Base-by-base conservation (phyloP, 208 protist species). In the Vickermania ingenoplastis region DNA sequence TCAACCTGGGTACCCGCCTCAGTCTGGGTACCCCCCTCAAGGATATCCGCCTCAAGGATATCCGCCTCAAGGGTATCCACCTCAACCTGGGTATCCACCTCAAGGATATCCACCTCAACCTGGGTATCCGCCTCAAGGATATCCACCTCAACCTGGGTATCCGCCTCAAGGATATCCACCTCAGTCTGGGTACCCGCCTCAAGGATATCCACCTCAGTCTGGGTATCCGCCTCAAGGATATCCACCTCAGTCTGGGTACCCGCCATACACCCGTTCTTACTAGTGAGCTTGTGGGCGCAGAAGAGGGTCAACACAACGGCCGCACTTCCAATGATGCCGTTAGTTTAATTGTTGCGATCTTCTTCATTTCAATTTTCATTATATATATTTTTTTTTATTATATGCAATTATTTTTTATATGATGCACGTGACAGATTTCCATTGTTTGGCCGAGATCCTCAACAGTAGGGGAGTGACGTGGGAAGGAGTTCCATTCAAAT, bases 21-120 rank as follows among this genome's bases (percentile, higher is more conserved):
- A 71, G 31, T 7, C 3, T 25, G 31, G 51, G 26, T 60, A 59
- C 27, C 36, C 45, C 2, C 51, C 60, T 17, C 62, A 64, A n/a
- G 56, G 29, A 53, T 67, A 57, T 3, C 57, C 30, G 0, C 54
- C 61, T 22, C 63, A 57, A 11, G n/a, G n/a, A n/a, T n/a, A n/a
- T n/a, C n/a, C n/a, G n/a, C 65, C 52, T 25, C 63, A 48, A 7
- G 56, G 48, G 31, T 71, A 65, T 25, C n/a, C n/a, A n/a, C 70
- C 60, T 52, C 67, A 59, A 2, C 57, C 57, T n/a, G 57, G 57
- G 22, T 61, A 61, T 41, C 41, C 31, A 29, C 60, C 2, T 26
- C 60, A 64, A 45, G 60, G 23, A 51, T 61, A 51, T 31, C 54
- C 49, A 31, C 61, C 27, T 14, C 50, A 64, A 26, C 30, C 3